phyloP scores from a whole-genome alignment of 1,284 basidiomycete genomes.

The Cryptococcus maquisensis region DNA sequence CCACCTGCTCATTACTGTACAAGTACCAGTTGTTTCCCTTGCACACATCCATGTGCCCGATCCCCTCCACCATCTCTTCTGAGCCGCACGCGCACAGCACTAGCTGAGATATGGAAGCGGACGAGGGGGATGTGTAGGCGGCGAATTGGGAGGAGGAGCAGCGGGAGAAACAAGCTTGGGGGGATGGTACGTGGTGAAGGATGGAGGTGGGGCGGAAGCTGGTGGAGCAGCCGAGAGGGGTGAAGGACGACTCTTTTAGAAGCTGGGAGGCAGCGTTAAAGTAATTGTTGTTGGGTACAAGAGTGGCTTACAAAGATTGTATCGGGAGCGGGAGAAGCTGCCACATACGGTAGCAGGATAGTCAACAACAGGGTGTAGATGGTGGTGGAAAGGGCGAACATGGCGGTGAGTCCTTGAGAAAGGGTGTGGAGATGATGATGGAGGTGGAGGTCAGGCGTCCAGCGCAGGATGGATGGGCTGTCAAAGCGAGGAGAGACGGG shows the following conservation, averaged over 20 bases:
- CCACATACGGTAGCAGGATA: background rate
- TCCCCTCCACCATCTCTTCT: constrained; percentile 6
- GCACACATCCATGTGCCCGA: constrained; percentile 2
- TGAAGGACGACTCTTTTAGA: constrained; percentile 8
- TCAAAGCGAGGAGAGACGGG: no score
- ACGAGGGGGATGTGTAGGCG: constrained; percentile 6
- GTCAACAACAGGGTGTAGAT: no score
- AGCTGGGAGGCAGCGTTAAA: background rate
- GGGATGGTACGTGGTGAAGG: constrained; percentile 10
- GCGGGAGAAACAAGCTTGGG: constrained; percentile 11
- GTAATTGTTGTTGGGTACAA: background rate
- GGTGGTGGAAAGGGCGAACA: no score
- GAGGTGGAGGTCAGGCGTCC: no score
- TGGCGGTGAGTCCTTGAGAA: no score
- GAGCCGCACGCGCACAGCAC: constrained; percentile 9
- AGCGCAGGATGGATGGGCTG: no score
- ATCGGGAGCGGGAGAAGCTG: constrained; percentile 10
- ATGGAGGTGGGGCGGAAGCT: constrained; percentile 10
- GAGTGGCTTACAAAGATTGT: constrained; percentile 10
- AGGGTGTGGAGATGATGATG: no score
- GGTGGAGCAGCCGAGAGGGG: constrained; percentile 8
- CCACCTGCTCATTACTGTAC: constrained; percentile 2
- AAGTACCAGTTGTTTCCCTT: constrained; percentile 11
- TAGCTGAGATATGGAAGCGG: background rate
- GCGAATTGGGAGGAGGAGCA: constrained; percentile 7